Percentiles rank a stretch among this genome's conserved stretches.
Conservation (phyloP, 805 yeast genomes). For the Middelhovenomyces tepae region DNA sequence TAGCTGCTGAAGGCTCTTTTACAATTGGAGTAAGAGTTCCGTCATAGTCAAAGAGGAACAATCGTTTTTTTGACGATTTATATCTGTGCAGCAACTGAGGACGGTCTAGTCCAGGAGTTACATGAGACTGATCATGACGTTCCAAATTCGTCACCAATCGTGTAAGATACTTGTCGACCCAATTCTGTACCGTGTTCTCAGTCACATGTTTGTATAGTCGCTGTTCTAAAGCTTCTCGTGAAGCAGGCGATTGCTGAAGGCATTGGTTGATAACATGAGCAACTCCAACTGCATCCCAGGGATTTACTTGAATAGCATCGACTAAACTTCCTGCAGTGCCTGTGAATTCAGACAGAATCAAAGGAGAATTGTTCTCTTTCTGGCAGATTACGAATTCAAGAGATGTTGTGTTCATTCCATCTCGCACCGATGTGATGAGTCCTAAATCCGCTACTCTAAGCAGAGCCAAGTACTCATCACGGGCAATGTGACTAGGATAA, state of each 20-base stretch:
- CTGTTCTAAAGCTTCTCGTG: slow-evolving; percentile 9
- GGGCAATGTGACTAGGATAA: slow-evolving; percentile 80
- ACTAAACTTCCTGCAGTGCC: slow-evolving; percentile 56
- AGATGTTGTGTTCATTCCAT: slow-evolving; percentile 94
- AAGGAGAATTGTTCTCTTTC: slow-evolving; percentile 53
- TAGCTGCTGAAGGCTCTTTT: slow-evolving; percentile 95
- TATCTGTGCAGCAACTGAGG: slow-evolving; percentile 56
- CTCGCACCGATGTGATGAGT: slow-evolving; percentile 81
- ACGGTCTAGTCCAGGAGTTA: slow-evolving; percentile 76
- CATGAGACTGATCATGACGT: slow-evolving; percentile 37
- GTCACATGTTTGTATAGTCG: slow-evolving; percentile 57
- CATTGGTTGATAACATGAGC: slow-evolving; percentile 74
- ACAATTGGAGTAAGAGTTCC: slow-evolving; percentile 97
- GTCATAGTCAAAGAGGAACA: slow-evolving; percentile 91
- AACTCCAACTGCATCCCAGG: slow-evolving; percentile 95
- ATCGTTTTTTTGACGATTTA: slow-evolving; percentile 50
- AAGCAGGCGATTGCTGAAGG: slow-evolving; percentile 43
- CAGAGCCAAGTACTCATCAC: slow-evolving; percentile 82
- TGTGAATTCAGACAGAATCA: slow-evolving; percentile 85
- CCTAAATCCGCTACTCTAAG: slow-evolving; percentile 86
- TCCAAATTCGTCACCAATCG: slow-evolving; percentile 30
- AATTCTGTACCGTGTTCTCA: slow-evolving; percentile 64
- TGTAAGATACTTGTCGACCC: slow-evolving; percentile 60
- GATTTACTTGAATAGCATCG: slow-evolving; percentile 69
- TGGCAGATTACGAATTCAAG: slow-evolving; percentile 85